Conservation (phyloP, 2,329 filamentous ascomycete genomes). For the Alternaria incomplexa region DNA sequence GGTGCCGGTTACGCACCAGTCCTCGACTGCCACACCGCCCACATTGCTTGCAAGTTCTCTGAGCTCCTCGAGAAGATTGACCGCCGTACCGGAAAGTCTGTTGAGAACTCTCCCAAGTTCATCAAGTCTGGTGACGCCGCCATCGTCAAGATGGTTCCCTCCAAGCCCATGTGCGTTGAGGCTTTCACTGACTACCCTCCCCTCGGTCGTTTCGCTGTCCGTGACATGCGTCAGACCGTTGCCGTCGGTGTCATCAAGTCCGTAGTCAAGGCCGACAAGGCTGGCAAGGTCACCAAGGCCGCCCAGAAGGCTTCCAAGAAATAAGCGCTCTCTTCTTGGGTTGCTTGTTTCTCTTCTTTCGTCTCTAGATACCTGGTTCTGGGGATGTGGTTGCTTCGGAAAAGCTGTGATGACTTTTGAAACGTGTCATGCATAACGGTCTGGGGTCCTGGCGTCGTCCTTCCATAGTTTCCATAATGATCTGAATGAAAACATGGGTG, state of each 20-base stretch:
- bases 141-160: constrained; percentile 99
- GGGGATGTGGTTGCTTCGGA: constrained; percentile 47
- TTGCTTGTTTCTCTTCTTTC: constrained; percentile 44
- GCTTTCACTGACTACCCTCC: constrained; percentile 99
- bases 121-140: constrained; percentile 99
- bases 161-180: constrained; percentile 99
- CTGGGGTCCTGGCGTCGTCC: constrained; percentile 43
- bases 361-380: constrained; percentile 44
- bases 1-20: constrained; percentile 99
- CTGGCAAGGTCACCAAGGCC: constrained; percentile 60
- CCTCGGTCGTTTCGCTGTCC: constrained; percentile 99
- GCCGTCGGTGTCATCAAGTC: constrained; percentile 94
- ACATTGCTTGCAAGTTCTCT: constrained; percentile 99
- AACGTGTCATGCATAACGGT: constrained; percentile 48
- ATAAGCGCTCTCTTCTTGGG: constrained; percentile 43
- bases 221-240: constrained; percentile 87
- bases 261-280: constrained; percentile 56
- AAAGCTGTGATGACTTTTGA: constrained; percentile 46
- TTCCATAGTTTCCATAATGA: constrained; percentile 50
- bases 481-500: constrained; percentile 47
- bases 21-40: constrained; percentile 99
- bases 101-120: constrained; percentile 94
- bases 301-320: constrained; percentile 52
- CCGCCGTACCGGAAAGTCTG: constrained; percentile 98
- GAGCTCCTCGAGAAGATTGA: constrained; percentile 99